Conservation (phyloP, 768 basidiomycete genomes). For the Boletus subcaerulescens region DNA sequence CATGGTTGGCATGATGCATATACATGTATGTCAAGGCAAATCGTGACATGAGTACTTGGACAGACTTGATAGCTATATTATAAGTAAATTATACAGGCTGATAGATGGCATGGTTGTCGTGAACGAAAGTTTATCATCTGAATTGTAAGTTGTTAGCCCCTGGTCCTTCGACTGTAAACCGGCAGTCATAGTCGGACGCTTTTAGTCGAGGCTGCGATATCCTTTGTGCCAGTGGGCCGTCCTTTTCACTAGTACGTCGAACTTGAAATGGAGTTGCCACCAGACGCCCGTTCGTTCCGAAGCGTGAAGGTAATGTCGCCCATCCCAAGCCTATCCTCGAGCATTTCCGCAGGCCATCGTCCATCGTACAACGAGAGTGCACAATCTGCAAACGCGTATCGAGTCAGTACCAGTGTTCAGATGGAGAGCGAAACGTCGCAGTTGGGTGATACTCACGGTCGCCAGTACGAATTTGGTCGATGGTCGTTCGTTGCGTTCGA, state of each 20-base stretch:
- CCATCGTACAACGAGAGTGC: constrained; percentile 22
- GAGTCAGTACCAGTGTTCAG: not conserved
- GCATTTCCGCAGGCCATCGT: constrained; percentile 2
- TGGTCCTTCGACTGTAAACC: no score
- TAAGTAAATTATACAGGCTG: no score
- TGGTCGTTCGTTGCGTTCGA: constrained; percentile 17
- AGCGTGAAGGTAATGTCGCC: constrained; percentile 24
- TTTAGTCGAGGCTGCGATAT: no score
- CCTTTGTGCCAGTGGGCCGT: no score
- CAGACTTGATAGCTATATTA: no score
- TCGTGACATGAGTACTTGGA: no score
- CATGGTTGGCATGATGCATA: no score
- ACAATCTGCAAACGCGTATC: constrained; percentile 11
- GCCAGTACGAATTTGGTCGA: constrained; percentile 25
- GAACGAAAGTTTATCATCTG: no score
- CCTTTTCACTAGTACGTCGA: not conserved
- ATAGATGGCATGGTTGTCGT: no score
- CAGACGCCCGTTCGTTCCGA: not conserved
- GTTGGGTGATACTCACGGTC: constrained; percentile 8
- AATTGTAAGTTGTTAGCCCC: no score
- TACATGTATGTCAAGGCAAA: no score
- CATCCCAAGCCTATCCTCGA: constrained; percentile 17
- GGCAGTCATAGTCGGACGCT: no score
- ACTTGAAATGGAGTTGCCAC: not conserved
- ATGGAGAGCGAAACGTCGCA: not conserved